Evolutionary conservation across 176 grass and related monocot genomes (phyloP).

Genomic region (Carex parvula): DNA sequence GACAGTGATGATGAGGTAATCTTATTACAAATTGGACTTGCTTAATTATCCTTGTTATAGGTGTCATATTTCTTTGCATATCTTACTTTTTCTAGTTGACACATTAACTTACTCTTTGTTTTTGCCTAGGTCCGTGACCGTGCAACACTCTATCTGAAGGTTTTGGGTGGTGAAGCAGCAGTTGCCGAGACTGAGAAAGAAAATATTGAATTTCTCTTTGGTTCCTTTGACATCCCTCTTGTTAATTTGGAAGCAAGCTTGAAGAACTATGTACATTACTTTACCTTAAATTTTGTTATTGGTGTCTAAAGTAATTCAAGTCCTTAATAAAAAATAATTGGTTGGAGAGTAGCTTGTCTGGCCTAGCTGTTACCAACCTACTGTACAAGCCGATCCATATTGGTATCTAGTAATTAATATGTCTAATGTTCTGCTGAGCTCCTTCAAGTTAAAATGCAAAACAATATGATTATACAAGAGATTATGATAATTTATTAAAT

Average conservation of each 20-base stretch:
- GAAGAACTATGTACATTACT: slow-evolving; percentile 63
- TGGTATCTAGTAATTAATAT: slow-evolving; percentile 1
- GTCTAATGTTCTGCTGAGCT: slow-evolving; percentile 12
- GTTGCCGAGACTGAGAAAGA: slow-evolving; percentile 78
- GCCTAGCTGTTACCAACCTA: neutral
- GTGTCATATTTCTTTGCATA: slow-evolving; percentile 16
- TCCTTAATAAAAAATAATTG: neutral
- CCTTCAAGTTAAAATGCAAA: neutral
- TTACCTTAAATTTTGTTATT: slow-evolving; percentile 13
- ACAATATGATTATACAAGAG: neutral
- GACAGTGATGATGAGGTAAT: slow-evolving; percentile 98
- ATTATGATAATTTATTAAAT: neutral
- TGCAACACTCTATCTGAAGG: slow-evolving; percentile 83
- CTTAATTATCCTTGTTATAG: neutral
- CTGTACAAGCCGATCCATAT: slow-evolving; percentile 9
- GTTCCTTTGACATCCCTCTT: slow-evolving; percentile 89
- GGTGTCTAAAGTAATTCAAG: neutral
- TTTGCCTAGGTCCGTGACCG: slow-evolving; percentile 75
- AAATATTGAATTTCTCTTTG: slow-evolving; percentile 81
- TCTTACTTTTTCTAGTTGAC: neutral
- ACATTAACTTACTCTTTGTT: neutral
- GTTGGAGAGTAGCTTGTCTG: neutral
- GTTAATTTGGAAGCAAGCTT: slow-evolving; percentile 86
- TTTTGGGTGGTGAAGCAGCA: slow-evolving; percentile 55
- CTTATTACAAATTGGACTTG: neutral